Base-by-base conservation (phyloP, 345 rosid species). In the Turnera subulata region DNA sequence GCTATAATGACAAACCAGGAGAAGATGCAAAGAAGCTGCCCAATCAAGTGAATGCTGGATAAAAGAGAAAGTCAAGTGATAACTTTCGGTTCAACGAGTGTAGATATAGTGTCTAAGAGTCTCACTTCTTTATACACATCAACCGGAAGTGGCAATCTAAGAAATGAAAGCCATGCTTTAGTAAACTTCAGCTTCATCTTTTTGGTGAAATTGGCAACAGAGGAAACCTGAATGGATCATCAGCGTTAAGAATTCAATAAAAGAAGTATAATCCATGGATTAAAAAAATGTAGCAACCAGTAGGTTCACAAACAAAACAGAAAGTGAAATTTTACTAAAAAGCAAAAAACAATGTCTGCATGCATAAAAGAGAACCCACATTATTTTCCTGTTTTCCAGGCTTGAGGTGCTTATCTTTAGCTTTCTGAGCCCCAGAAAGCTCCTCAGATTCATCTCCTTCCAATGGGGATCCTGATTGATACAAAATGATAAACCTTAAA, bases 91-190 rank as follows among this genome's bases (percentile, higher is more conserved):
- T n/a, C n/a, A n/a, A n/a, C n/a, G n/a, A n/a, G n/a, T n/a, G n/a
- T n/a, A n/a, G n/a, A n/a, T n/a, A n/a, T 6, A 19, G n/a, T 8
- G 45, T 26, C 54, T 38, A 16, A 50, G 21, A 66, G 33, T 18
- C 49, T 66, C 64, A 89, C 99, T 91, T 93, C 94, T 75, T 89
- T 93, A 80, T 89, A 93, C 22, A 93, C 75, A 66, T 81, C 90
- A 66, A 87, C 69, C 13, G 96, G 91, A 56, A 89, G 91, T 12
- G 86, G 94, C 50, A 89, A 74, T 74, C 89, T 81, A 61, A 93
- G 92, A 82, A 93, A 89, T 32, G 94, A 70, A 67, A 83, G 75
- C 99, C 99, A 93, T 13, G 96, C 88, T 76, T 87, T 89, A 4
- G 88, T 89, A 63, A 93, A 89, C 73, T 86, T 93, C 32, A 83